Percentiles rank a stretch among this genome's conserved stretches.
Conservation (phyloP, 2,329 filamentous ascomycete genomes). For the Diaporthe sp. region DNA sequence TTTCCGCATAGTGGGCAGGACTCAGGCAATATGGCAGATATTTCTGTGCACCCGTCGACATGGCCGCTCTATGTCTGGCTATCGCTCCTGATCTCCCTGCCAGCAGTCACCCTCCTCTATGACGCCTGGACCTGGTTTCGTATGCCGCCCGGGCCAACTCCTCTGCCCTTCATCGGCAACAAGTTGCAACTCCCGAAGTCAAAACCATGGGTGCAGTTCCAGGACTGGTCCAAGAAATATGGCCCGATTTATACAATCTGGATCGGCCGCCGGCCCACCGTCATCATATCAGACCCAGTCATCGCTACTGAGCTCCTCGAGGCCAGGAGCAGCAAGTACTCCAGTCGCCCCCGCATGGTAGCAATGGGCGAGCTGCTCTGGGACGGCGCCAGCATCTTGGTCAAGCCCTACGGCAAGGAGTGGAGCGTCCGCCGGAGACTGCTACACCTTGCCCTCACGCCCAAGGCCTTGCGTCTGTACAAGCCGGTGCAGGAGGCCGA, state of each 20-base stretch:
- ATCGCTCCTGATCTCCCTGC: slow-evolving; percentile 37
- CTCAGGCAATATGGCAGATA: slow-evolving; percentile 4
- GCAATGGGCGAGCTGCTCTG: slow-evolving; percentile 43
- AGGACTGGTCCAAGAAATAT: slow-evolving; percentile 55
- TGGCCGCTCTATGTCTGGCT: slow-evolving; percentile 38
- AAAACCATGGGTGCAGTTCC: slow-evolving; percentile 50
- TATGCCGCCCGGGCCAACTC: slow-evolving; percentile 58
- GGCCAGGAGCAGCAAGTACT: slow-evolving; percentile 52
- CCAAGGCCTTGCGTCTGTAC: slow-evolving; percentile 54
- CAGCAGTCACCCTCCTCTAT: slow-evolving; percentile 42
- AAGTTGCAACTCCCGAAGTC: slow-evolving; percentile 43
- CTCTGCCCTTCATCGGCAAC: slow-evolving; percentile 57
- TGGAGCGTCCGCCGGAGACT: slow-evolving; percentile 56
- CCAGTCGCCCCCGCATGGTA: slow-evolving; percentile 39
- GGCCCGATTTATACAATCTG: slow-evolving; percentile 60
- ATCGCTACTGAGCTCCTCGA: slow-evolving; percentile 57
- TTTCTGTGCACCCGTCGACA: slow-evolving; percentile 31
- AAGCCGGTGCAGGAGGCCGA: slow-evolving; percentile 60
- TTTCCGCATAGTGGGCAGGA: background rate
- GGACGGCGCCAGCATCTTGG: slow-evolving; percentile 55
- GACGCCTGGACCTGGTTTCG: slow-evolving; percentile 46
- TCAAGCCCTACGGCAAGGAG: slow-evolving; percentile 59
- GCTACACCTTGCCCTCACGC: slow-evolving; percentile 55
- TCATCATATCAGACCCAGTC: slow-evolving; percentile 55
- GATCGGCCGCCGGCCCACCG: slow-evolving; percentile 56